Percentiles rank a stretch among this genome's conserved stretches.
Evolutionary conservation across 805 yeast species (phyloP).

Genomic region (Candida pini): DNA sequence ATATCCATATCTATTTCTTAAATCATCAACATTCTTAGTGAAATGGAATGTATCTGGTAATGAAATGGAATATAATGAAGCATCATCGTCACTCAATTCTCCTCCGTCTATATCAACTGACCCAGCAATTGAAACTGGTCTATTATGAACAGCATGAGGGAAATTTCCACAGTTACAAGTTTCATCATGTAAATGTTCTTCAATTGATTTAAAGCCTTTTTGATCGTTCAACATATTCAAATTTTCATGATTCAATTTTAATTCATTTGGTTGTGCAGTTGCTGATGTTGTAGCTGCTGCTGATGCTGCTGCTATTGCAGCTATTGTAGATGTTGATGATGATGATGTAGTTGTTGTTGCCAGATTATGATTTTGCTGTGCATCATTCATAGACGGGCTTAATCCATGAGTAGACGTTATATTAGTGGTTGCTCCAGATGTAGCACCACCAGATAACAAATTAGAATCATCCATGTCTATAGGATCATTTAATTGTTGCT

Average conservation of each 20-base stretch:
- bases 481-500: neutral
- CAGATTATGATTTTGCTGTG: neutral
- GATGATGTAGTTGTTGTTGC: neutral
- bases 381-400: too few species aligned
- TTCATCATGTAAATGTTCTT: conserved; percentile 39
- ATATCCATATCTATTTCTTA: conserved; percentile 22
- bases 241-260: conserved; percentile 25
- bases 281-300: neutral
- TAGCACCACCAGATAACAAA: too few species aligned
- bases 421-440: too few species aligned
- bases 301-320: neutral
- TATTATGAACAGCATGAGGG: conserved; percentile 51
- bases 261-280: neutral
- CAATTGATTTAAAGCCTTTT: conserved; percentile 20
- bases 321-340: neutral
- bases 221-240: conserved; percentile 24
- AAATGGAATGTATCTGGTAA: conserved; percentile 12
- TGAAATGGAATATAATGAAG: conserved; percentile 24
- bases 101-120: conserved; percentile 44
- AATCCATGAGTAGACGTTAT: neutral
- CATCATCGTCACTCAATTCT: conserved; percentile 45
- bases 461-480: neutral
- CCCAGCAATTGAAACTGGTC: conserved; percentile 65
- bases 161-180: conserved; percentile 52
- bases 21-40: conserved; percentile 18